Conservation (phyloP, 1,139 yeast species). For the Candida smagusa region DNA sequence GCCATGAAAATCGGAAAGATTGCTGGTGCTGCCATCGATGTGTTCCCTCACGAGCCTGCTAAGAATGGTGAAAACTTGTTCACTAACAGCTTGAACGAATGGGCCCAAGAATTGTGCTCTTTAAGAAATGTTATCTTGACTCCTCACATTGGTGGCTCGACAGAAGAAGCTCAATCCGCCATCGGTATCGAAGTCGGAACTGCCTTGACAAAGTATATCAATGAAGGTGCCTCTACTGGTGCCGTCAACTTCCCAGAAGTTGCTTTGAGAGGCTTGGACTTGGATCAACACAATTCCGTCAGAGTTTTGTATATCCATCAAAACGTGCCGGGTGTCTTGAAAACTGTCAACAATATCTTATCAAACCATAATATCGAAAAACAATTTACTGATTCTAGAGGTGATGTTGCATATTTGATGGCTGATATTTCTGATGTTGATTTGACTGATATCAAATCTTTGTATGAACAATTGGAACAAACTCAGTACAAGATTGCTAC, state of each 20-base stretch:
- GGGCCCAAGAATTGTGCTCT: constrained; percentile 80
- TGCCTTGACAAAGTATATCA: constrained; percentile 83
- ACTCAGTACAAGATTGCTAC: constrained; percentile 92
- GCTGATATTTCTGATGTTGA: constrained; percentile 93
- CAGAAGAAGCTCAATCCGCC: constrained; percentile 98
- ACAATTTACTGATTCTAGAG: constrained; percentile 94
- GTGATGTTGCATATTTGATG: constrained; percentile 96
- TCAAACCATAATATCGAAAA: constrained; percentile 95
- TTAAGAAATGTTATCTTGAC: constrained; percentile 88
- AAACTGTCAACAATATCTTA: constrained; percentile 93
- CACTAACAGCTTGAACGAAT: constrained; percentile 65
- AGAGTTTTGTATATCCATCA: constrained; percentile 95
- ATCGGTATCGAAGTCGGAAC: constrained; percentile 94
- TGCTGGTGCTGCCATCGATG: constrained; percentile 98
- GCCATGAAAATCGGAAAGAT: constrained; percentile 92
- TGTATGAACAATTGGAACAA: constrained; percentile 82
- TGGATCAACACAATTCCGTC: constrained; percentile 84
- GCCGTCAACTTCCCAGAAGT: constrained; percentile 99
- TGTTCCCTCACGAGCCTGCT: constrained; percentile 96
- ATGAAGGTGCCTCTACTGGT: constrained; percentile 94
- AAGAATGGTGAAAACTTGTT: constrained; percentile 88
- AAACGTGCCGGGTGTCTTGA: constrained; percentile 98
- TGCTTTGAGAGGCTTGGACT: constrained; percentile 79
- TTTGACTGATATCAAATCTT: constrained; percentile 73
- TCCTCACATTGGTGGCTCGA: constrained; percentile 98